Evolutionary conservation across 805 yeast species (phyloP), one percentile per base, ranked within the genome.

Genomic region (Saccharomycopsis fermentans): DNA sequence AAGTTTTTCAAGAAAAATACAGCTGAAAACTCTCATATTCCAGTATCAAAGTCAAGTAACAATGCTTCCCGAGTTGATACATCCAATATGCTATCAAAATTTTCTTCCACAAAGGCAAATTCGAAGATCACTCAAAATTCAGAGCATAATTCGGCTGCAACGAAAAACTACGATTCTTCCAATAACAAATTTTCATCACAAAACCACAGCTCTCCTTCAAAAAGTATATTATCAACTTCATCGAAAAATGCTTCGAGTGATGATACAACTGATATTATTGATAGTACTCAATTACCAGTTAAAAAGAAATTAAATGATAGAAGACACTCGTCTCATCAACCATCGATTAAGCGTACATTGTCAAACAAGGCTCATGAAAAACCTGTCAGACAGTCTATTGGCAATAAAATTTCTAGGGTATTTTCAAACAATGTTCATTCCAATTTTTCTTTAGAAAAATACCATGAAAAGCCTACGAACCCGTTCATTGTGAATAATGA

Each of bases 391-490:
- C 29, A 55, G 34, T 9, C 35, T 12, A 11, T 39, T 16, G 51
- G 55, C 27, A 57, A 59, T 53, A 36, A 50, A 12, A 59, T 57
- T 24, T 54, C 55, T 34, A 26, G 62, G 27, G 55, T 59, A 17
- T 54, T 59, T 40, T 51, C 56, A 27, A 59, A 59, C 47, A 57
- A 57, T 32, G 35, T 59, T 52, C 56, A 48, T 34, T 50, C 59
- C 1, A 51, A 34, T 21, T 59, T 16, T 26, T 26, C 56, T 12
- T 21, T 54, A n/a, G 50, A 43, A 9, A 43, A 43, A 24, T 14
- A 43, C 14, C 50, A 50, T 21, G 32, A 29, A 11, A 9, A 17
- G 8, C n/a, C n/a, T n/a, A 16, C 4, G 16, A 43, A 6, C 4
- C 26, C 26, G 21, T 19, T 26, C 14, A 43, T 26, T 21, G 9